Evolutionary conservation across 768 basidiomycete species (phyloP), one percentile per base, ranked within the genome.

Genomic region (Lactarius vividus): DNA sequence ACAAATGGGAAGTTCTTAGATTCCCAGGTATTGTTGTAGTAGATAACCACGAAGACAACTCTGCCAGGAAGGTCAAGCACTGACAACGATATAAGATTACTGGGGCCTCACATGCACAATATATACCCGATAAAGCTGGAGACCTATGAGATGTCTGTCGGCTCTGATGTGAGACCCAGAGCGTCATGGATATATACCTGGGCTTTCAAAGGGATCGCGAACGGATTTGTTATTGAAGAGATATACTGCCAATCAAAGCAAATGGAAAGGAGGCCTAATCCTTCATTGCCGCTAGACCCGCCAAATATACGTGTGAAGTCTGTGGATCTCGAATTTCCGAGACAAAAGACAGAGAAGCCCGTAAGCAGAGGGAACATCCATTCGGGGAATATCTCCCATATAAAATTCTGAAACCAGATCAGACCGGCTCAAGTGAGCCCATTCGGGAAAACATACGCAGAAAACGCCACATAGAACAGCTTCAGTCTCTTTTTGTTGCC

Each of bases 191-290:
- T 23, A 11, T 18, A 11, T 49, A 73, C 71, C 65, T 76, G 85
- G 3, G 84, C 82, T 7, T 80, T 79, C 13, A 88, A 73, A 0
- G 86, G 86, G 31, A 85, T 85, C 3, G 79, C 74, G 73, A 86
- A 74, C 4, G 85, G 84, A 63, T 83, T 85, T 42, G 68, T 39
- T 29, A 71, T 75, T 4, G 67, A 61, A 23, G 73, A 71, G 42
- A 74, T 71, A 63, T 74, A 74, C 62, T 72, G 67, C 70, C 63
- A 74, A 62, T 74, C 73, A 42, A 74, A 73, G 55, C 70, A 67
- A 44, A 74, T 42, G 18, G 71, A 70, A 44, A 74, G 62, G n/a
- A 74, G 52, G 20, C 73, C 73, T 1, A 74, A 55, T 26, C 72
- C 72, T 56, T 72, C 70, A 40, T 73, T 73, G 42, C 70, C 70